Percentiles rank a stretch among this genome's conserved stretches.
These are phyloP conservation scores for Trichoderma hamatum DNA, from an alignment of 2,329 filamentous ascomycete genomes.

Conservation along the genomic window DNA sequence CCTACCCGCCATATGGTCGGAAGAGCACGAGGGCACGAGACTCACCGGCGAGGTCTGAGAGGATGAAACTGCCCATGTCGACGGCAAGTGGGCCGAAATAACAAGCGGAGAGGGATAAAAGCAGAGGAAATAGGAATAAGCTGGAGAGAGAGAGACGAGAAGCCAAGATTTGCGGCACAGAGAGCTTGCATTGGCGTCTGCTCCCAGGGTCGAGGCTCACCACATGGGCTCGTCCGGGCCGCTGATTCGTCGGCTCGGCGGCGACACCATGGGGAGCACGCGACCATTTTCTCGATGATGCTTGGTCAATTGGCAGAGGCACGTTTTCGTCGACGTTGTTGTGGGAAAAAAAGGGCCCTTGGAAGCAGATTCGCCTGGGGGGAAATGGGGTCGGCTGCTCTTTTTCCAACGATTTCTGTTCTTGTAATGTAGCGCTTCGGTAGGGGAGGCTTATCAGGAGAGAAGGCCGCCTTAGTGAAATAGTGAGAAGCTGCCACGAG, in stretches of 20 bases:
- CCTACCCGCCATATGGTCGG: not conserved
- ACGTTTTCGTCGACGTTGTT: constrained; percentile 9
- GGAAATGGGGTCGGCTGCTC: not conserved
- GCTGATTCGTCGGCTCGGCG: constrained; percentile 39
- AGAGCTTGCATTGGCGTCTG: constrained; percentile 18
- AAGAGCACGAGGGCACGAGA: constrained; percentile 21
- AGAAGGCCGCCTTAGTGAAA: not conserved
- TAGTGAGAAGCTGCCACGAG: not conserved
- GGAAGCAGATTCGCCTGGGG: not conserved
- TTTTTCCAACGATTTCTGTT: not conserved
- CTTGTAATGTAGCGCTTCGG: not conserved
- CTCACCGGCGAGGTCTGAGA: constrained; percentile 23
- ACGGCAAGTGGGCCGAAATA: not conserved
- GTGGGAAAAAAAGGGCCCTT: not conserved
- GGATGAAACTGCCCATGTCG: constrained; percentile 1
- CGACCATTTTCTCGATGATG: constrained; percentile 50
- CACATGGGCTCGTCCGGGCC: constrained; percentile 41
- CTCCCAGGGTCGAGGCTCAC: constrained; percentile 13
- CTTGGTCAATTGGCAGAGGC: constrained; percentile 43
- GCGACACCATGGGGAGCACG: constrained; percentile 41
- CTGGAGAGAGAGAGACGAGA: not conserved
- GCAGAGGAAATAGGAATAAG: not conserved
- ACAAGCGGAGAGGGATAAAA: not conserved
- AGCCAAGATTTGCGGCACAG: not conserved
- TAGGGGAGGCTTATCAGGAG: constrained; percentile 8